These are phyloP conservation scores for Petunia axillaris DNA, from an alignment of 257 asterid species.

Conservation along the genomic window DNA sequence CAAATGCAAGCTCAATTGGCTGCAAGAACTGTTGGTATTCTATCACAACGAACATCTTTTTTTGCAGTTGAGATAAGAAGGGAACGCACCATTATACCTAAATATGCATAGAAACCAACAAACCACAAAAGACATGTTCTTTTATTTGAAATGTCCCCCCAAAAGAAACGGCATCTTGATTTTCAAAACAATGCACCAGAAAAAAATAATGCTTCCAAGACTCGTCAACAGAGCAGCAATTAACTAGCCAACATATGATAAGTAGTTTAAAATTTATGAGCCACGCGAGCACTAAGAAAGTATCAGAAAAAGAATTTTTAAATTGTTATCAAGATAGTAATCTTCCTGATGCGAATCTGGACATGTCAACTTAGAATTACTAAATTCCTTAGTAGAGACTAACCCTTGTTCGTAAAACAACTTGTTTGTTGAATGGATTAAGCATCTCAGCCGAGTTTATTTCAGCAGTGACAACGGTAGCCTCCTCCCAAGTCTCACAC, in stretches of 20 bases:
- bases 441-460: conserved; percentile 63
- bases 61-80: neutral
- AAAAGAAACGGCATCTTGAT: neutral
- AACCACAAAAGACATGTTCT: neutral
- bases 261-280: neutral
- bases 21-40: conserved; percentile 21
- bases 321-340: neutral
- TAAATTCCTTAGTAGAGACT: conserved; percentile 31
- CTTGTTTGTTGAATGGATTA: conserved; percentile 62
- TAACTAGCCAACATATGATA: conserved; percentile 2
- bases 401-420: conserved; percentile 66
- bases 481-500: conserved; percentile 75
- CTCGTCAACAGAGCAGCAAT: neutral
- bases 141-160: neutral
- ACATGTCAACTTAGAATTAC: conserved; percentile 9
- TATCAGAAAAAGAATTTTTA: neutral
- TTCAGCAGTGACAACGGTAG: conserved; percentile 53
- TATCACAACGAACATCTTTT: neutral
- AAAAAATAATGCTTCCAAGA: too few species aligned
- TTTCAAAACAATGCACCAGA: neutral
- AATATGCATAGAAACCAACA: neutral
- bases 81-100: neutral
- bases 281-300: neutral
- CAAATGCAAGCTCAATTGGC: neutral
- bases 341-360: neutral